A percentile compares a stretch with the other conserved stretches of the same genome.
phyloP scores from a whole-genome alignment of 2,329 filamentous ascomycete species.

The Neobulgaria alba region DNA sequence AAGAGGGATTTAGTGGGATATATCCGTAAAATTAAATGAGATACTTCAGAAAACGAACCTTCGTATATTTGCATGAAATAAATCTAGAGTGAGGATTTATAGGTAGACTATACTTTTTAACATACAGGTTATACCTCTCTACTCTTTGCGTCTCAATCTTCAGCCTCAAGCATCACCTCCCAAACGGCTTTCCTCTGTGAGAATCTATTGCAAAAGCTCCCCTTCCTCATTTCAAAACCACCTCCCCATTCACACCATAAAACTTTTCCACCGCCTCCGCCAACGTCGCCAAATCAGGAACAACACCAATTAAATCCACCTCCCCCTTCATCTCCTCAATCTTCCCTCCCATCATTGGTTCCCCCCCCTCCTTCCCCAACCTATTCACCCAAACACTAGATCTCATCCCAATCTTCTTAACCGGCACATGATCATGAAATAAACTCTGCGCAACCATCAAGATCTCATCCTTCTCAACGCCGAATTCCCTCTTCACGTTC shows the following conservation, averaged over 20 bases:
- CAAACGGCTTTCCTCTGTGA: too few species aligned
- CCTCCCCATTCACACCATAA: slow-evolving; percentile 2
- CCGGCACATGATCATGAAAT: slow-evolving; percentile 61
- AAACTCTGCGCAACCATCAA: slow-evolving; percentile 62
- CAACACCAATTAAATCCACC: slow-evolving; percentile 7
- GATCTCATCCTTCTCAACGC: slow-evolving; percentile 44
- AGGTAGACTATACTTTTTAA: too few species aligned
- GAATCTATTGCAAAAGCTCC: too few species aligned
- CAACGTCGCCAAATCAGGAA: slow-evolving; percentile 12
- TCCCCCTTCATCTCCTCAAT: slow-evolving; percentile 2
- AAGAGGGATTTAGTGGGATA: too few species aligned
- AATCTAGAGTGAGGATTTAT: too few species aligned
- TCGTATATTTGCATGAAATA: too few species aligned
- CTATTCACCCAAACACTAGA: slow-evolving; percentile 52
- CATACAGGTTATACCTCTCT: too few species aligned
- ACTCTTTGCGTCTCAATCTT: too few species aligned
- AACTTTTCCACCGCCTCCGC: slow-evolving; percentile 10
- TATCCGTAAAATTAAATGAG: too few species aligned
- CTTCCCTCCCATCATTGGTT: slow-evolving; percentile 2
- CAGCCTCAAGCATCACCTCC: too few species aligned
- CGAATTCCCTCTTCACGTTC: slow-evolving; percentile 45
- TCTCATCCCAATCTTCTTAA: slow-evolving; percentile 47
- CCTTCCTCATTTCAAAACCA: too few species aligned
- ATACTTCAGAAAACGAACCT: too few species aligned
- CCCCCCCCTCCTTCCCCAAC: slow-evolving; percentile 6